Conservation (phyloP, 495 filamentous ascomycete species). For the Poronia punctata region DNA sequence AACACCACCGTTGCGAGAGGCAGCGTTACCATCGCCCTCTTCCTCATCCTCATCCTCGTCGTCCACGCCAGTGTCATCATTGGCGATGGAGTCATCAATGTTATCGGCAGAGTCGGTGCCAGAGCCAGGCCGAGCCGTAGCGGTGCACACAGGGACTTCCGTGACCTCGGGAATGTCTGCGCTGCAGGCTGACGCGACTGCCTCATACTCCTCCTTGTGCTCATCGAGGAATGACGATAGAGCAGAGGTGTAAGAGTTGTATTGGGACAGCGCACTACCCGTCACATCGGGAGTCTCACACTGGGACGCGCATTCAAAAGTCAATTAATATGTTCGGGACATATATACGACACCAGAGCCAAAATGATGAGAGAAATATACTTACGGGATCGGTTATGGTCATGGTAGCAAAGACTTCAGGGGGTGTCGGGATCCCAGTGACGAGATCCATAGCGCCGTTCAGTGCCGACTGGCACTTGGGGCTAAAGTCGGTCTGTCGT, state of each 20-base stretch:
- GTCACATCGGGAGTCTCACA: slow-evolving; percentile 10
- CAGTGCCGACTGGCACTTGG: slow-evolving; percentile 1
- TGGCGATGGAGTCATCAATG: not conserved
- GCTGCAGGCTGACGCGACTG: slow-evolving; percentile 10
- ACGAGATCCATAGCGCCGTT: not conserved
- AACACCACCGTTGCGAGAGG: slow-evolving; percentile 7
- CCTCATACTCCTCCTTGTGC: slow-evolving; percentile 8
- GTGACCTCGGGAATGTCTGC: not conserved
- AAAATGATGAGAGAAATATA: no score
- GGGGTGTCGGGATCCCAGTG: not conserved
- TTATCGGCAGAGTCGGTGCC: not conserved
- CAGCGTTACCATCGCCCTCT: no score
- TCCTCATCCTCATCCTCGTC: no score
- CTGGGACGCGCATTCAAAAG: no score
- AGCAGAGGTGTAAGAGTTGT: slow-evolving; percentile 9
- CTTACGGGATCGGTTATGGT: slow-evolving; percentile 1
- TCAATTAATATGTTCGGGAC: no score
- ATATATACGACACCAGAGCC: no score
- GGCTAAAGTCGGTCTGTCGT: not conserved
- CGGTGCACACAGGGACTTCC: slow-evolving; percentile 10
- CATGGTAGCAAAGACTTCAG: not conserved
- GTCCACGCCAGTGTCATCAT: no score
- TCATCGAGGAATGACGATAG: slow-evolving; percentile 7
- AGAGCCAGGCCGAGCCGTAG: not conserved
- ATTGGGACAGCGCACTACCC: slow-evolving; percentile 6